Base-by-base conservation (phyloP, 176 grass and related monocot genomes). In the Ensete glaucum region DNA sequence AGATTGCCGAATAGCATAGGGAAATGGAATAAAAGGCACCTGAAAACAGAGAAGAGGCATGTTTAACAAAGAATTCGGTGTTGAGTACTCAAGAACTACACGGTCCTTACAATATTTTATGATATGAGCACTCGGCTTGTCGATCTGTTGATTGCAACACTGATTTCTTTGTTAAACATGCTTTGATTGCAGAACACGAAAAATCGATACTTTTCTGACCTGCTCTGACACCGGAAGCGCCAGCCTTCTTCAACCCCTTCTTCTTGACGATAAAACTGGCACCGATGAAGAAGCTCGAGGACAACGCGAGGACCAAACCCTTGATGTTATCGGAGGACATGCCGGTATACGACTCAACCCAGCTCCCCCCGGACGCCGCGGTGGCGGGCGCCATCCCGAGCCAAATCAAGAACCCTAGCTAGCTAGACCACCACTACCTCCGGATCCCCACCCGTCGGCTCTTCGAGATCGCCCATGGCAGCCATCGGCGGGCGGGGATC, bases 241-340 rank as follows among this genome's bases (percentile, higher is more conserved):
- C 87, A 64, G 91, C 91, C 81, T 88, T 94, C 85, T 94, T 90
- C 78, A 94, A 64, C 13, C 84, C 84, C 34, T 86, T 86, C 70
- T 86, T 86, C 79, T 86, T 86, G 11, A 86, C 63, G 76, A 86
- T 86, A 34, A 82, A 86, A 59, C 84, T 85, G 23, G 78, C 78
- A 12, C 83, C 83, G 24, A 85, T 85, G 60, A 85, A 85, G 24
- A 81, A 72, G 80, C 84, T 86, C 11, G 84, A 86, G 22, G 91
- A 80, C 21, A 93, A 75, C 11, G 88, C 87, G 8, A 94, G 85
- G 29, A 90, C 71, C 43, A 94, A 67, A 11, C 91, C 91, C 76
- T 90, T 90, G 64, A 94, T 84, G 78, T 94, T 94, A 67, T 94
- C 88, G 9, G 85, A 64, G 0, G 91, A 94, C 91, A 94, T 90